These are phyloP conservation scores for Allium sativum DNA, from an alignment of 106 monocot genomes.

Conservation along the genomic window DNA sequence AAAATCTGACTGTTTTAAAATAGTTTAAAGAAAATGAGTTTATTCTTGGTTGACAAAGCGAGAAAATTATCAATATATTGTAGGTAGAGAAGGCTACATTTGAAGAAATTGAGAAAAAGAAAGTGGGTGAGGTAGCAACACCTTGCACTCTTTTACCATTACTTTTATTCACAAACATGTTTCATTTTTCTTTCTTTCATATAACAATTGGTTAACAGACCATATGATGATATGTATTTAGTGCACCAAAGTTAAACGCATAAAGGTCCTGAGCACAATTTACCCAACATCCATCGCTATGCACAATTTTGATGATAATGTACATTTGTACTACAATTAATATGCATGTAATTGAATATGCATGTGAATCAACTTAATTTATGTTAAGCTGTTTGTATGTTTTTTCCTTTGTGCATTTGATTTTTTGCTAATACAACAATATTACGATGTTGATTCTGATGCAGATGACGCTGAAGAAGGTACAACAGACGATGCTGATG, in stretches of 20 bases:
- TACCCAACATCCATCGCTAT: no score
- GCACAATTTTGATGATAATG: not conserved
- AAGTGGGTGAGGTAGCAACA: slow-evolving; percentile 29
- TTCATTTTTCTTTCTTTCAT: not conserved
- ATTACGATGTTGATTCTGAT: slow-evolving; percentile 3
- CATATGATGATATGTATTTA: not conserved
- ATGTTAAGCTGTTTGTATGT: no score
- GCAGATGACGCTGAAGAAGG: slow-evolving; percentile 1
- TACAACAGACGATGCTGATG: not conserved
- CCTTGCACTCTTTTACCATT: not conserved
- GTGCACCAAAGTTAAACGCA: not conserved
- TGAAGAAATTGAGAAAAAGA: slow-evolving; percentile 44
- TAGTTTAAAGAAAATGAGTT: no score
- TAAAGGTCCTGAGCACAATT: no score
- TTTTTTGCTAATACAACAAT: not conserved
- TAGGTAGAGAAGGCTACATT: slow-evolving; percentile 51
- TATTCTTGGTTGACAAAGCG: no score
- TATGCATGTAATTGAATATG: not conserved
- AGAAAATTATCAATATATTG: not conserved
- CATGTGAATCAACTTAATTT: no score
- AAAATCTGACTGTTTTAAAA: no score
- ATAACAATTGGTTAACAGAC: not conserved
- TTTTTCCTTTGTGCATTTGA: no score
- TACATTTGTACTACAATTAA: not conserved
- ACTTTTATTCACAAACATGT: not conserved